phyloP scores from a whole-genome alignment of 805 yeast species.

The Alloascoidea hylecoeti region DNA sequence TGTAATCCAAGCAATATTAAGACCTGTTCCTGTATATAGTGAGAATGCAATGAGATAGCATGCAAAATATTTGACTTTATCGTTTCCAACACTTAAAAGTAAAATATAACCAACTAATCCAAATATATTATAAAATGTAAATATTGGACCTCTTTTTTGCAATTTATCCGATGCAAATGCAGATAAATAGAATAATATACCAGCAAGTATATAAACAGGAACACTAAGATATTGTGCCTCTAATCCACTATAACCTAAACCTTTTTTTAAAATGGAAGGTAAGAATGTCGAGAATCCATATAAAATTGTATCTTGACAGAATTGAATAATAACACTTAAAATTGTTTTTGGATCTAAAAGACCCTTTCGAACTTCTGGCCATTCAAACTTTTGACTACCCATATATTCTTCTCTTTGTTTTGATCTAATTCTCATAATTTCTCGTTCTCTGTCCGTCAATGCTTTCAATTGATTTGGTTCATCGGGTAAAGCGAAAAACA shows the following conservation, averaged over 20 bases:
- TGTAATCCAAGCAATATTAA: conserved; percentile 29
- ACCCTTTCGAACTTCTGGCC: conserved; percentile 19
- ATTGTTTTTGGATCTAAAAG: conserved; percentile 22
- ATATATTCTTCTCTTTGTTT: conserved; percentile 20
- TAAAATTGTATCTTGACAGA: conserved; percentile 26
- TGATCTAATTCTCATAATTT: conserved; percentile 20
- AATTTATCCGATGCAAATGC: conserved; percentile 49
- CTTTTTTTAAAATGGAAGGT: conserved; percentile 42
- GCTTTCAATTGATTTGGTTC: conserved; percentile 24
- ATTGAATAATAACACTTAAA: conserved; percentile 23
- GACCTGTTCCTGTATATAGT: conserved; percentile 22
- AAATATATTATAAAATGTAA: conserved; percentile 13
- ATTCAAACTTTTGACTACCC: conserved; percentile 18
- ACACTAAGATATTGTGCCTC: conserved; percentile 71
- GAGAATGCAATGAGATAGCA: conserved; percentile 48
- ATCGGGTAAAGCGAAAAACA: conserved; percentile 24
- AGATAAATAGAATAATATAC: conserved; percentile 46
- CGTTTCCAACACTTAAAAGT: conserved; percentile 29
- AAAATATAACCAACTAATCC: conserved; percentile 42
- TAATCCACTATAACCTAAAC: conserved; percentile 51
- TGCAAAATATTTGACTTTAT: conserved; percentile 41
- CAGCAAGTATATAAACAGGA: conserved; percentile 74
- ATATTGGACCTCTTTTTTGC: conserved; percentile 19
- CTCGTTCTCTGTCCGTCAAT: conserved; percentile 22
- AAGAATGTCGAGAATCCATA: conserved; percentile 49